A percentile compares a stretch with the other conserved stretches of the same genome.
Conservation (phyloP, 257 asterid genomes). For the Solanum megistacrolobum region DNA sequence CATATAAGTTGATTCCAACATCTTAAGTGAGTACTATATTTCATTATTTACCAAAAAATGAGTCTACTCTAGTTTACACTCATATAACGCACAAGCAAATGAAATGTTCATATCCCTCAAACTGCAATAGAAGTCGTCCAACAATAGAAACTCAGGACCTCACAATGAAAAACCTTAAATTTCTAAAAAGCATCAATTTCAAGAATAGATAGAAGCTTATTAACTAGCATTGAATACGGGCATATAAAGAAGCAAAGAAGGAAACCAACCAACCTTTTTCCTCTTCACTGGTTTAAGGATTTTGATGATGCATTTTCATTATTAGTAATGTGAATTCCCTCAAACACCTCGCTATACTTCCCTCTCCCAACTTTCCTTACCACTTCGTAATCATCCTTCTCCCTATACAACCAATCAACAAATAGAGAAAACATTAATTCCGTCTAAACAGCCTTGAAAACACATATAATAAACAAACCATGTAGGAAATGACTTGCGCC, state of each 20-base stretch:
- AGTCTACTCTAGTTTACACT: not conserved
- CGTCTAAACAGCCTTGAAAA: not conserved
- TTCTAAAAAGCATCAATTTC: not conserved
- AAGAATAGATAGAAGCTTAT: not conserved
- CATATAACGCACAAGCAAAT: not conserved
- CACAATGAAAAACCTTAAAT: not conserved
- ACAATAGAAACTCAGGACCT: not conserved
- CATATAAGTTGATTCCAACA: not conserved
- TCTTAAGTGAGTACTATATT: not conserved
- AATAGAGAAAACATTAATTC: not conserved
- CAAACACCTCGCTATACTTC: conserved; percentile 88
- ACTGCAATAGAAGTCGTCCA: not conserved
- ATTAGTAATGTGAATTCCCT: conserved; percentile 65
- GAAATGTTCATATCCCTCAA: not conserved
- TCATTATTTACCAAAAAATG: not conserved
- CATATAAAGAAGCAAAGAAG: not conserved
- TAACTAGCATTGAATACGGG: not conserved
- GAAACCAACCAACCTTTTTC: conserved; percentile 44
- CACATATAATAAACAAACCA: not conserved
- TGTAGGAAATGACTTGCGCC: not conserved
- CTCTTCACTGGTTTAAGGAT: conserved; percentile 90
- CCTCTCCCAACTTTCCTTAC: conserved; percentile 93
- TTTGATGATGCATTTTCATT: conserved; percentile 80
- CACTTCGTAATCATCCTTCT: conserved; percentile 90
- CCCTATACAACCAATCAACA: conserved; percentile 34